Conservation (phyloP, 768 basidiomycete species). For the Crucibulum laeve region DNA sequence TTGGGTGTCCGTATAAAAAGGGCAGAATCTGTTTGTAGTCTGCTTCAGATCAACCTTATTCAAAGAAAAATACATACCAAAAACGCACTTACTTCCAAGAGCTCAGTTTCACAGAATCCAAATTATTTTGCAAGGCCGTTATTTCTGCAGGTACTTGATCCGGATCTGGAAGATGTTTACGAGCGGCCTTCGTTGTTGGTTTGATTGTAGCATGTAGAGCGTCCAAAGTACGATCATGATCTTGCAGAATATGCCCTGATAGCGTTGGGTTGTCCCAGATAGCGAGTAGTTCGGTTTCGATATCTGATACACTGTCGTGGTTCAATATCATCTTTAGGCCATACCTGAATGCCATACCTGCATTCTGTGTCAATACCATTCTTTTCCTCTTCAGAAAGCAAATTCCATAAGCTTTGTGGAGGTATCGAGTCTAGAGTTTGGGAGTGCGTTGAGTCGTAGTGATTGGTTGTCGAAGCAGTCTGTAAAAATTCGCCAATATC, state of each 20-base stretch:
- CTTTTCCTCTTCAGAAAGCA: constrained; percentile 18
- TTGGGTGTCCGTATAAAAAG: constrained; percentile 62
- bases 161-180: constrained; percentile 28
- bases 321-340: not conserved
- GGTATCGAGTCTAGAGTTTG: not conserved
- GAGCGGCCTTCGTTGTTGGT: constrained; percentile 25
- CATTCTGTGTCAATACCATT: constrained; percentile 34
- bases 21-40: constrained; percentile 48
- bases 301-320: constrained; percentile 43
- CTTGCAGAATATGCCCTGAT: constrained; percentile 50
- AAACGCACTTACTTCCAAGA: constrained; percentile 55
- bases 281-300: constrained; percentile 37
- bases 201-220: constrained; percentile 26
- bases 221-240: constrained; percentile 44
- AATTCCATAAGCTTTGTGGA: constrained; percentile 3
- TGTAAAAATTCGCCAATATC: constrained; percentile 41
- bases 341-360: constrained; percentile 24
- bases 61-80: not conserved
- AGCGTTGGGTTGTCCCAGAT: constrained; percentile 53
- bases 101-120: constrained; percentile 49
- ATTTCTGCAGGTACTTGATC: constrained; percentile 43
- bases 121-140: constrained; percentile 37
- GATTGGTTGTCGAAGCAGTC: constrained; percentile 16
- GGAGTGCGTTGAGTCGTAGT: constrained; percentile 1
- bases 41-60: constrained; percentile 17